Conservation (phyloP, 805 yeast genomes). For the Candida sithepensis region DNA sequence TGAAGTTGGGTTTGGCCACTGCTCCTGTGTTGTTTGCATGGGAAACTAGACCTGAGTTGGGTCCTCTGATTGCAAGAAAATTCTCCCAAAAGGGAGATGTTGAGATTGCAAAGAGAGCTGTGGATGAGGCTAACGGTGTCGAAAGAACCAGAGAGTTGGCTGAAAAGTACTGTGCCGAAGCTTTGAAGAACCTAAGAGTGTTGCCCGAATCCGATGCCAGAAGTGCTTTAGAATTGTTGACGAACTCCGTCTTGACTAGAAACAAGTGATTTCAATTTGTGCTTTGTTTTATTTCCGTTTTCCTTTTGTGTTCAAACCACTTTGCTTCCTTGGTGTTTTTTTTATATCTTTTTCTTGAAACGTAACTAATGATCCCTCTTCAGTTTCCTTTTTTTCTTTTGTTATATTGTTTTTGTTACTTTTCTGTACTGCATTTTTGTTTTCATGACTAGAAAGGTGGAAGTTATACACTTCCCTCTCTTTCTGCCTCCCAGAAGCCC, state of each 20-base stretch:
- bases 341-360: background rate
- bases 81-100: slow-evolving; percentile 81
- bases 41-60: slow-evolving; percentile 82
- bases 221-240: slow-evolving; percentile 79
- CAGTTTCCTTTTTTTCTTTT: background rate
- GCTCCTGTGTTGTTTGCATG: slow-evolving; percentile 96
- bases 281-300: too few species aligned
- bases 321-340: background rate
- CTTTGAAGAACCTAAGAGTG: slow-evolving; percentile 63
- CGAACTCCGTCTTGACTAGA: slow-evolving; percentile 81
- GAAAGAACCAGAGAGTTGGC: slow-evolving; percentile 75
- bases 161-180: slow-evolving; percentile 68
- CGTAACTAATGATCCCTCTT: background rate
- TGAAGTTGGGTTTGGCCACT: slow-evolving; percentile 90
- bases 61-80: slow-evolving; percentile 78
- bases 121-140: slow-evolving; percentile 68
- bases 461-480: too few species aligned
- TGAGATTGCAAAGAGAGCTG: slow-evolving; percentile 74
- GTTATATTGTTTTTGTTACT: background rate
- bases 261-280: slow-evolving; percentile 55
- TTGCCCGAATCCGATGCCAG: slow-evolving; percentile 89
- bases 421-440: background rate
- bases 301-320: too few species aligned
- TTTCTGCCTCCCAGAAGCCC: too few species aligned
- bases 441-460: background rate